These are phyloP conservation scores for Talaromyces thailandensis DNA, from an alignment of 495 filamentous ascomycete species.

Conservation along the genomic window DNA sequence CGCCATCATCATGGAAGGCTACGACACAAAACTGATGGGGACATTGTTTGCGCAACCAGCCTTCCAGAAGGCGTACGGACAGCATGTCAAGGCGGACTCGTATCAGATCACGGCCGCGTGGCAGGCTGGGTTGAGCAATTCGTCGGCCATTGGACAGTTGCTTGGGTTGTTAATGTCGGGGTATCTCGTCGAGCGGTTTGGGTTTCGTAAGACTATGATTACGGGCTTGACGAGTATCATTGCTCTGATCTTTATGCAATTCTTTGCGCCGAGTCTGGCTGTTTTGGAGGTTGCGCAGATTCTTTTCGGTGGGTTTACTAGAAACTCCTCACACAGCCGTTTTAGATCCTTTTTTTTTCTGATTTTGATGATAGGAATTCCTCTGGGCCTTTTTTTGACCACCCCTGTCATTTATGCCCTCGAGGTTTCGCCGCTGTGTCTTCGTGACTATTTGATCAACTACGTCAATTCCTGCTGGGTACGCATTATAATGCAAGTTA, in stretches of 20 bases:
- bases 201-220: background rate
- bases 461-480: background rate
- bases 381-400: background rate
- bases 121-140: conserved; percentile 57
- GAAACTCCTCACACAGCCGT: too few relatives aligned
- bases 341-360: too few relatives aligned
- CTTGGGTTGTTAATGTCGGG: background rate
- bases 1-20: background rate
- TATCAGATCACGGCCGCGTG: conserved; percentile 38
- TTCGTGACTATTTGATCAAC: background rate
- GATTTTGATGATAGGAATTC: background rate
- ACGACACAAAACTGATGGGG: background rate
- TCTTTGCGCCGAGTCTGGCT: background rate
- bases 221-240: background rate
- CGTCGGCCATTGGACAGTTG: background rate
- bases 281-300: background rate
- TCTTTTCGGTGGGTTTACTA: background rate
- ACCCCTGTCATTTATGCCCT: background rate
- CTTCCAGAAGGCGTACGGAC: conserved; percentile 19
- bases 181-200: background rate
- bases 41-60: conserved; percentile 4
- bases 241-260: background rate
- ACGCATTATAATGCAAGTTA: too few relatives aligned
- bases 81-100: conserved; percentile 9
- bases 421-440: background rate